Conservation (phyloP, 192 early-diverging fungal species). For the Chytriomyces sp. region DNA sequence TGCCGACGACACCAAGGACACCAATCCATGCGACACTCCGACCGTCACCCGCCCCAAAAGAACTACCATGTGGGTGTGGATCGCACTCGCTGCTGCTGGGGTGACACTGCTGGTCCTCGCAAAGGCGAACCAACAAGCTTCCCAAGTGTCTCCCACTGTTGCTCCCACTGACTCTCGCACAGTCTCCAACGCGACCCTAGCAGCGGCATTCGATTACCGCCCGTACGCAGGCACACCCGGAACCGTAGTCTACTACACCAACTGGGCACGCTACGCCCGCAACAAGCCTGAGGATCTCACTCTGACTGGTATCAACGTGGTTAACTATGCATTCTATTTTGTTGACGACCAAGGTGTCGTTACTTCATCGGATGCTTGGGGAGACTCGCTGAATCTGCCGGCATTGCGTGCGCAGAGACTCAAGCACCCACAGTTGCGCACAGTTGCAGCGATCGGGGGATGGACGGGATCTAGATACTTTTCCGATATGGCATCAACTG, state of each 20-base stretch:
- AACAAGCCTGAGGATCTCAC: not conserved
- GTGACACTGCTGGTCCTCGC: no score
- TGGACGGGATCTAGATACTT: not conserved
- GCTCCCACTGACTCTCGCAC: no score
- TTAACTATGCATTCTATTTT: not conserved
- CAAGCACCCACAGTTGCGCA: not conserved
- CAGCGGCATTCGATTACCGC: no score
- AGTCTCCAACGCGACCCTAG: no score
- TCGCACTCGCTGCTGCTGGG: no score
- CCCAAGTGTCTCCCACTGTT: no score
- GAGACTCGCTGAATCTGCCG: not conserved
- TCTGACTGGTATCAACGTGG: not conserved
- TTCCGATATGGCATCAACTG: not conserved
- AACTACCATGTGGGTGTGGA: no score
- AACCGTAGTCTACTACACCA: conserved; percentile 18
- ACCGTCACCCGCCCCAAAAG: no score
- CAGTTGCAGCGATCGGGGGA: not conserved
- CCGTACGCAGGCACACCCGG: conserved; percentile 2
- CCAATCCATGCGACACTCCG: no score
- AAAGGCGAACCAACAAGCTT: no score
- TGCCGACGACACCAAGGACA: no score
- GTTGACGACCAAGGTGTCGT: not conserved
- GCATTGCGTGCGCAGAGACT: not conserved
- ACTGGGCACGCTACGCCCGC: conserved; percentile 1
- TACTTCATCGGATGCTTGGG: not conserved